These are phyloP conservation scores for Phytophthora hybrid DNA, from an alignment of 352 stramenopile species.

Conservation along the genomic window DNA sequence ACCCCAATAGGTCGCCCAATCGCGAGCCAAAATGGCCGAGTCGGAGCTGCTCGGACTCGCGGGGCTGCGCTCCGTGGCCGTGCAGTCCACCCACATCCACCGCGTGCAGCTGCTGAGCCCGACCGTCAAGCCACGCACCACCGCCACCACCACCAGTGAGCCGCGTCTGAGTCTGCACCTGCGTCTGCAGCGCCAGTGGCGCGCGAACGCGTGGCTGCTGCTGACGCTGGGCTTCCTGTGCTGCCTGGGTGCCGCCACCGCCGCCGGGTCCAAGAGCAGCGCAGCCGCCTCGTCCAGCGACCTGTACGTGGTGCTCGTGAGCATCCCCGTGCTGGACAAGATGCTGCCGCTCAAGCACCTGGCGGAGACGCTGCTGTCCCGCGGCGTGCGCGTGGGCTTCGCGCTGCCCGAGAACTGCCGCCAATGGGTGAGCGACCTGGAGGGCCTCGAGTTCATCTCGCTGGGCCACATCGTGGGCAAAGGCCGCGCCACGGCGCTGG, in stretches of 20 bases:
- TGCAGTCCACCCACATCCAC: slow-evolving; percentile 61
- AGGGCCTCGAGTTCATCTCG: slow-evolving; percentile 84
- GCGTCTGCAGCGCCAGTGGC: slow-evolving; percentile 41
- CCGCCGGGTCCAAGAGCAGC: slow-evolving; percentile 20
- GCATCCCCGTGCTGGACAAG: slow-evolving; percentile 85
- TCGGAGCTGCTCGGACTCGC: slow-evolving; percentile 29
- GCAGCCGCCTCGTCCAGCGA: slow-evolving; percentile 20
- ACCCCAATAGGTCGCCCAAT: slow-evolving; percentile 27
- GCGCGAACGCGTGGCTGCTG: slow-evolving; percentile 46
- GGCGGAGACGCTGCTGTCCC: slow-evolving; percentile 73
- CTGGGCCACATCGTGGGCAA: slow-evolving; percentile 67
- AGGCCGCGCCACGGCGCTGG: slow-evolving; percentile 36
- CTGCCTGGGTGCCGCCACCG: slow-evolving; percentile 16
- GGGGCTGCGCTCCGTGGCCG: slow-evolving; percentile 57
- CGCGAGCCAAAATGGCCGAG: slow-evolving; percentile 28
- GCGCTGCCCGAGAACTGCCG: slow-evolving; percentile 84
- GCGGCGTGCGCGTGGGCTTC: slow-evolving; percentile 82
- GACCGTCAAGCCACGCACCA: slow-evolving; percentile 1
- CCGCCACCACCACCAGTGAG: not conserved
- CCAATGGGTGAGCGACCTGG: slow-evolving; percentile 79
- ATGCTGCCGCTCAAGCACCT: slow-evolving; percentile 85
- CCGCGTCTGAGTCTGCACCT: slow-evolving; percentile 10
- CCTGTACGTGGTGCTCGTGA: slow-evolving; percentile 87
- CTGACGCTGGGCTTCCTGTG: slow-evolving; percentile 40
- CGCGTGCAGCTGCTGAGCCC: slow-evolving; percentile 40